phyloP scores from a whole-genome alignment of 192 early-diverging fungal species.

The Coemansia sp. region DNA sequence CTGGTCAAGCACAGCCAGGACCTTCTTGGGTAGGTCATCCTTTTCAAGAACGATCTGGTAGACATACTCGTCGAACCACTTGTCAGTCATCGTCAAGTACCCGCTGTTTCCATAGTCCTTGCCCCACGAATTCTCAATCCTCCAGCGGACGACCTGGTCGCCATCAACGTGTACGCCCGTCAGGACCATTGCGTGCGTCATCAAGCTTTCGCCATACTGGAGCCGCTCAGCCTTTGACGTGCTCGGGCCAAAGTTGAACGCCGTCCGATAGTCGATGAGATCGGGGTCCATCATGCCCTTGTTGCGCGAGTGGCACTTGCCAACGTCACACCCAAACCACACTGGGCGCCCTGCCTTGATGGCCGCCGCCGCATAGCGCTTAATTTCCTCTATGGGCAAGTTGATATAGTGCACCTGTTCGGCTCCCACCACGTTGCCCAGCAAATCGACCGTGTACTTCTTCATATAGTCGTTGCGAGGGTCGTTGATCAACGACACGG shows the following conservation, averaged over 20 bases:
- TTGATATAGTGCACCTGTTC: constrained; percentile 69
- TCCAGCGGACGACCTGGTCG: constrained; percentile 67
- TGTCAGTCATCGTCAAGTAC: constrained; percentile 73
- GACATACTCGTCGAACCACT: constrained; percentile 75
- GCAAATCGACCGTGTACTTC: constrained; percentile 69
- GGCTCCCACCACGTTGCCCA: constrained; percentile 73
- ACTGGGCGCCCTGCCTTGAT: constrained; percentile 64
- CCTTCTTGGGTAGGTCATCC: constrained; percentile 57
- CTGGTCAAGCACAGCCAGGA: constrained; percentile 62
- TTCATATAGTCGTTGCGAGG: constrained; percentile 63
- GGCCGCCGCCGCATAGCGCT: constrained; percentile 58
- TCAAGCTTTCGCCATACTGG: constrained; percentile 67
- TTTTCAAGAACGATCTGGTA: constrained; percentile 80
- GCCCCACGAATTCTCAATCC: constrained; percentile 75
- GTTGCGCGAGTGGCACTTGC: constrained; percentile 57
- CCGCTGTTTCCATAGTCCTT: constrained; percentile 66
- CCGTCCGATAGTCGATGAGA: constrained; percentile 63
- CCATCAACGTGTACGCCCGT: constrained; percentile 70
- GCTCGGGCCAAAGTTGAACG: constrained; percentile 61
- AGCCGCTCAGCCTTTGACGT: constrained; percentile 68
- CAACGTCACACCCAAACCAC: constrained; percentile 79
- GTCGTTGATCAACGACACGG: constrained; percentile 70
- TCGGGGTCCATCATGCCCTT: constrained; percentile 64
- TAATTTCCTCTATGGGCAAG: constrained; percentile 55
- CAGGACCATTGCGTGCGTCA: constrained; percentile 83